Percentiles rank a stretch among this genome's conserved stretches.
These are phyloP conservation scores for Dendryphion nanum DNA, from an alignment of 2,329 filamentous ascomycete species.

Conservation along the genomic window DNA sequence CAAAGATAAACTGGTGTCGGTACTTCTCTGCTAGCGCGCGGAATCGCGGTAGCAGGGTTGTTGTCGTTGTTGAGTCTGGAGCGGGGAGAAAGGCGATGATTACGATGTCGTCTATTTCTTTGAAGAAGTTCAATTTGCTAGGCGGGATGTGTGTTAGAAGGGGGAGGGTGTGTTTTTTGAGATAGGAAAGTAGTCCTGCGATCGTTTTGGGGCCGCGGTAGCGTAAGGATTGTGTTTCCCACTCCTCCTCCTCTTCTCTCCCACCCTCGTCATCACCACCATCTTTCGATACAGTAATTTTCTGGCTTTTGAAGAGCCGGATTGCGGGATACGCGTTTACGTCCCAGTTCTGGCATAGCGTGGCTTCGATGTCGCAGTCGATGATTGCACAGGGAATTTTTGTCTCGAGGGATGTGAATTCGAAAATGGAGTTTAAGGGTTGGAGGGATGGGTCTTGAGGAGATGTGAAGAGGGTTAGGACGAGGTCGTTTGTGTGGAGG, in stretches of 20 bases:
- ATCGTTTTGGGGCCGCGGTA: slow-evolving; percentile 16
- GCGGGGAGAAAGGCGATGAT: slow-evolving; percentile 16
- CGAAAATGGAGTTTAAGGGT: slow-evolving; percentile 12
- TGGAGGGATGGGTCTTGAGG: slow-evolving; percentile 6
- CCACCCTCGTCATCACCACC: too few relatives aligned
- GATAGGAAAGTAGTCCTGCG: slow-evolving; percentile 7
- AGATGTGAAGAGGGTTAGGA: slow-evolving; percentile 19
- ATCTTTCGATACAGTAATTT: slow-evolving; percentile 1
- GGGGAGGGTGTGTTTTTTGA: slow-evolving; percentile 13
- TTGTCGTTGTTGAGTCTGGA: slow-evolving; percentile 3
- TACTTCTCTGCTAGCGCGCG: slow-evolving; percentile 8
- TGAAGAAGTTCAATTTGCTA: slow-evolving; percentile 7
- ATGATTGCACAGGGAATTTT: slow-evolving; percentile 13
- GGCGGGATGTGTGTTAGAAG: slow-evolving; percentile 7
- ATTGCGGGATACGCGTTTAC: slow-evolving; percentile 22
- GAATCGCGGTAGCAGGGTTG: slow-evolving; percentile 6
- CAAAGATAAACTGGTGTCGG: slow-evolving; percentile 15
- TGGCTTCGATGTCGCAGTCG: slow-evolving; percentile 16
- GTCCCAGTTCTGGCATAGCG: slow-evolving; percentile 18
- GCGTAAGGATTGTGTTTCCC: slow-evolving; percentile 4
- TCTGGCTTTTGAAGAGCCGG: slow-evolving; percentile 12
- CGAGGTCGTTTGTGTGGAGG: slow-evolving; percentile 4
- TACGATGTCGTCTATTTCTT: slow-evolving; percentile 14
- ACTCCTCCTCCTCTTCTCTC: slow-evolving; percentile 1
- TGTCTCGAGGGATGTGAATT: slow-evolving; percentile 3